Base-by-base conservation (phyloP, 768 basidiomycete species). In the Naematelia aurantialba region DNA sequence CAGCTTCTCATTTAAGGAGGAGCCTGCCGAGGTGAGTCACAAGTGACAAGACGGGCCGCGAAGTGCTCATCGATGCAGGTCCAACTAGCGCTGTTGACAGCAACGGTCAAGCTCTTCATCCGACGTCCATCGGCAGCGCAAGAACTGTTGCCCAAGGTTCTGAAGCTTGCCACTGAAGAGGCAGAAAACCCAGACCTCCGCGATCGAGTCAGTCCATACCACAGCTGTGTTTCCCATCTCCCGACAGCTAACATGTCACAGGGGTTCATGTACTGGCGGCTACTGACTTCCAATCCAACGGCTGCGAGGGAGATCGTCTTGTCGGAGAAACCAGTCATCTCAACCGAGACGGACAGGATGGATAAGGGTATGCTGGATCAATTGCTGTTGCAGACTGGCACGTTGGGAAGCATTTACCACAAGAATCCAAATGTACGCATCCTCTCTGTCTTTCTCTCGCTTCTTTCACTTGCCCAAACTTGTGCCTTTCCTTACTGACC, bases 191-290 rank as follows among this genome's bases (percentile, higher is more conserved):
- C 96, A 5, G 96, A 99, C 80, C 81, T 99, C 21, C 84, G 96
- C 30, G 96, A 99, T 77, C 82, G 96, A 61, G 77, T 78, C 59
- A 63, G 74, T 72, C n/a, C n/a, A n/a, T n/a, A 8, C 2, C 34
- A 12, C 2, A 39, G 8, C 8, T 13, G 26, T 5, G 5, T 8
- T 14, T 14, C n/a, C 27, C 50, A n/a, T 27, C 14, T 13, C 19
- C n/a, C 19, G 29, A 27, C 5, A 50, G 49, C 45, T 63, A 1
- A 57, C 25, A 12, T 4, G 48, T 19, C 13, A 22, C 51, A 78
- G 77, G 96, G 96, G 2, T 98, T 93, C 80, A 98, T 99, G 89
- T 99, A 98, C 79, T 99, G 96, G 96, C 86, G 96, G 39, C 82
- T 99, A 79, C 83, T 98, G 46, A 93, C 94, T 8, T 87, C 91